Evolutionary conservation across 305 asterid genomes (phyloP).

Genomic region (Solanum hybrid): DNA sequence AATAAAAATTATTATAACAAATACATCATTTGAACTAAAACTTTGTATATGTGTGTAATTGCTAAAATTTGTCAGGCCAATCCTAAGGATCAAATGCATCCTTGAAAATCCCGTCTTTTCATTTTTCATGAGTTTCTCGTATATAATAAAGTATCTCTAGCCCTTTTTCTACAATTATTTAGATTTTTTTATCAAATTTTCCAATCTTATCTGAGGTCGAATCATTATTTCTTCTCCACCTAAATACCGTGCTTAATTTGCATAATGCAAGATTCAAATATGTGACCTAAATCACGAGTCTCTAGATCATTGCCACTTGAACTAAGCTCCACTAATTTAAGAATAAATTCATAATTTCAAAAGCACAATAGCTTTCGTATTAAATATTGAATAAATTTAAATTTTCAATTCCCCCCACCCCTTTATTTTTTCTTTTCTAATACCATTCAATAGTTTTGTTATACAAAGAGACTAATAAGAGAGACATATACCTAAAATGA

Average conservation of each 20-base stretch:
- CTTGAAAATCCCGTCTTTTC: not conserved
- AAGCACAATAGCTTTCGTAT: not conserved
- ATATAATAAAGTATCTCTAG: not conserved
- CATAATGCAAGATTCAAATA: not conserved
- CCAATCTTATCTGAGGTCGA: not conserved
- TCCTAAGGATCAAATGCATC: not conserved
- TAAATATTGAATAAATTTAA: not conserved
- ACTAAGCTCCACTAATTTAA: not conserved
- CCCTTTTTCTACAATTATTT: not conserved
- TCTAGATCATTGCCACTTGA: not conserved
- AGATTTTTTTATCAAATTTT: not conserved
- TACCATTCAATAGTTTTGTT: not conserved
- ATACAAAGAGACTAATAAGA: not conserved
- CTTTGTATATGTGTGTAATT: not conserved
- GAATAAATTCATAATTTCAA: not conserved
- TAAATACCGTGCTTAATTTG: not conserved
- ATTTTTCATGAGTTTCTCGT: not conserved
- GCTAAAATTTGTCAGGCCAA: not conserved
- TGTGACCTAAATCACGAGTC: not conserved
- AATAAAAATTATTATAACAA: no score
- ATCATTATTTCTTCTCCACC: not conserved
- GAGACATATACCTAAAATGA: not conserved
- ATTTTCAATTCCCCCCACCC: not conserved
- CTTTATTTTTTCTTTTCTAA: not conserved
- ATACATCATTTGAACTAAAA: no score